Percentiles rank a stretch among this genome's conserved stretches.
phyloP scores from a whole-genome alignment of 1,284 basidiomycete genomes.

The Anthracocystis setariae region DNA sequence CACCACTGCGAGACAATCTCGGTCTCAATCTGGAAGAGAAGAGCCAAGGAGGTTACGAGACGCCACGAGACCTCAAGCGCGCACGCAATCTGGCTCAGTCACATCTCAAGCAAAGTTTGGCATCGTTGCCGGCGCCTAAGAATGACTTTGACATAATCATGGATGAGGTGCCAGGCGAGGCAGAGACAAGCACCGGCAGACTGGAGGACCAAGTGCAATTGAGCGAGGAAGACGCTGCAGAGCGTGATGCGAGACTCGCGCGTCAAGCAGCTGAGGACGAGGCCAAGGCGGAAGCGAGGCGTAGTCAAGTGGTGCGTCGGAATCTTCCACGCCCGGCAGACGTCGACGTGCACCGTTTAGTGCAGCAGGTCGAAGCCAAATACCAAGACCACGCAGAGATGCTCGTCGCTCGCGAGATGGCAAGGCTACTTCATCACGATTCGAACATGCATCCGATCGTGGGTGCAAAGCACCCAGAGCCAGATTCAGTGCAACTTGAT shows the following conservation, averaged over 20 bases:
- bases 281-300: constrained; percentile 76
- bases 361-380: constrained; percentile 69
- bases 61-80: constrained; percentile 51
- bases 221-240: constrained; percentile 78
- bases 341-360: constrained; percentile 77
- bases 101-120: constrained; percentile 82
- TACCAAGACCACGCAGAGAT: constrained; percentile 71
- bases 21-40: constrained; percentile 76
- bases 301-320: constrained; percentile 83
- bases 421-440: constrained; percentile 84
- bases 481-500: constrained; percentile 78
- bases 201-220: constrained; percentile 17
- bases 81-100: constrained; percentile 42
- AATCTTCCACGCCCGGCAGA: constrained; percentile 86
- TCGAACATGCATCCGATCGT: constrained; percentile 87
- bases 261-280: constrained; percentile 77
- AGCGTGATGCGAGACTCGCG: constrained; percentile 83
- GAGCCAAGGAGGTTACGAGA: constrained; percentile 28
- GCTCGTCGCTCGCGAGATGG: constrained; percentile 83
- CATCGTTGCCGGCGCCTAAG: constrained; percentile 86
- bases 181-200: constrained; percentile 7
- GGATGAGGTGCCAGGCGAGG: constrained; percentile 70
- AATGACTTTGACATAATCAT: constrained; percentile 97
- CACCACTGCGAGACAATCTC: constrained; percentile 89
- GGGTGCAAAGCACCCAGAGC: constrained; percentile 80